A percentile compares a stretch with the other conserved stretches of the same genome.
phyloP scores from a whole-genome alignment of 1,284 basidiomycete species.

The Vanrija humicola region DNA sequence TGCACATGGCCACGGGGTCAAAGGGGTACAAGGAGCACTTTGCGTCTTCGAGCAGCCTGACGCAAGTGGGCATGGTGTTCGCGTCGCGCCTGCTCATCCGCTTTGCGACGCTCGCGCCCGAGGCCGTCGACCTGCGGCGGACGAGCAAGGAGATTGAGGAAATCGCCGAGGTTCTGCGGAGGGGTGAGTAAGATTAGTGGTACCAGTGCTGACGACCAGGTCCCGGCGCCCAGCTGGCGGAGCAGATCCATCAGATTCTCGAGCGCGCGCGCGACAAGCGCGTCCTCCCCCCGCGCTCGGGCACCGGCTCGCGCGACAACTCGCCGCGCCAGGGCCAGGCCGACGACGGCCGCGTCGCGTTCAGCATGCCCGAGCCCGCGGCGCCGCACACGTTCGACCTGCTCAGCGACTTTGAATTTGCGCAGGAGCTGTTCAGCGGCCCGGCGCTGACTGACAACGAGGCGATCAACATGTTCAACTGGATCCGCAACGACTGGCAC shows the following conservation, averaged over 20 bases:
- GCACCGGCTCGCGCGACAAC: background rate
- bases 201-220: too few species aligned
- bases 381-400: background rate
- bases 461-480: background rate
- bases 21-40: conserved; percentile 6
- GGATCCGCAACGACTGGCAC: too few species aligned
- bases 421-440: conserved; percentile 4
- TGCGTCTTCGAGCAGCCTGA: background rate
- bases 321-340: background rate
- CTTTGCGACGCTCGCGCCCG: conserved; percentile 32
- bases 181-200: conserved; percentile 12
- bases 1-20: conserved; percentile 1
- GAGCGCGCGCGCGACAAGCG: conserved; percentile 1
- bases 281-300: background rate
- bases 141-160: conserved; percentile 37
- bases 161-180: conserved; percentile 25
- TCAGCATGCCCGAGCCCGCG: background rate
- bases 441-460: background rate
- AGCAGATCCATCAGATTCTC: conserved; percentile 3
- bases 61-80: conserved; percentile 31
- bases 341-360: background rate
- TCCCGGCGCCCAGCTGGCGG: background rate
- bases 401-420: conserved; percentile 3
- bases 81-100: conserved; percentile 38
- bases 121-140: conserved; percentile 29